Conservation (phyloP, 2,329 filamentous ascomycete genomes). For the Alternaria solani region DNA sequence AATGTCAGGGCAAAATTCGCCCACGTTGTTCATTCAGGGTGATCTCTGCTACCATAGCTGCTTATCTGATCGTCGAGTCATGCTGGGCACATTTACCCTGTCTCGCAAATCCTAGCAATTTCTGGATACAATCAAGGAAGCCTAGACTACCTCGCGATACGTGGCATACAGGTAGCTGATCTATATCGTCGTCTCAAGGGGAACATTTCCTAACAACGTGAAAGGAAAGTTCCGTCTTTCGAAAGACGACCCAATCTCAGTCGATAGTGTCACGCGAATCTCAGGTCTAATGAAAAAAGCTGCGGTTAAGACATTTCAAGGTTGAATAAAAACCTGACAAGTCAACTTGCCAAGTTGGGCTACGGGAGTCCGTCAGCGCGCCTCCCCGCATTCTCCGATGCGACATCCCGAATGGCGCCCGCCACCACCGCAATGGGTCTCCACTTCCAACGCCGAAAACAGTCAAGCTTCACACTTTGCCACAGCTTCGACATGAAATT, state of each 20-base stretch:
- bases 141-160: neutral
- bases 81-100: neutral
- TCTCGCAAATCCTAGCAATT: no score
- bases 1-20: neutral
- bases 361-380: constrained; percentile 11
- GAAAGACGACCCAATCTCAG: neutral
- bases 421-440: constrained; percentile 19
- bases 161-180: no score
- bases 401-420: constrained; percentile 5
- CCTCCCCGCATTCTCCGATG: constrained; percentile 27
- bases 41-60: neutral
- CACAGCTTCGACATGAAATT: neutral
- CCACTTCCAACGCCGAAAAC: constrained; percentile 17
- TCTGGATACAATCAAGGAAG: neutral
- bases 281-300: neutral
- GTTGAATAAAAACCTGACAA: neutral
- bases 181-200: neutral
- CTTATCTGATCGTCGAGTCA: neutral
- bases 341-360: neutral
- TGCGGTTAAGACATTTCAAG: neutral
- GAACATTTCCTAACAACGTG: neutral
- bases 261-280: neutral
- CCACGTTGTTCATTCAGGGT: neutral
- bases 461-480: constrained; percentile 3
- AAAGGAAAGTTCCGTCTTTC: neutral